Evolutionary conservation across 345 rosid genomes (phyloP).

Genomic region (Litchi chinensis): DNA sequence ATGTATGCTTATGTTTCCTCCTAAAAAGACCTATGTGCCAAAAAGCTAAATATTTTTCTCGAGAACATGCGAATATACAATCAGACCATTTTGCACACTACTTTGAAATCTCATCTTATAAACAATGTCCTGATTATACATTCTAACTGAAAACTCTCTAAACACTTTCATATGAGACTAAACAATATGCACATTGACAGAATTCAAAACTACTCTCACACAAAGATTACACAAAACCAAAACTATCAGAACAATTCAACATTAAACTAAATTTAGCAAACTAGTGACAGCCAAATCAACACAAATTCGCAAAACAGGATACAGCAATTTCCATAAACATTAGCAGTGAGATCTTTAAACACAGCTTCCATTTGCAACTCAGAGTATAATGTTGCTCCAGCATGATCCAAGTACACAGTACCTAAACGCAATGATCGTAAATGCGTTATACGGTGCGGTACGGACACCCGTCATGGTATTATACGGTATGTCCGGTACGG

Average conservation of each 20-base stretch:
- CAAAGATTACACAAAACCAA: neutral
- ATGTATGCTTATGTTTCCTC: neutral
- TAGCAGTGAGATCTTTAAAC: slow-evolving; percentile 53
- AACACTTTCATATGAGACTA: neutral
- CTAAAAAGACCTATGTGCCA: neutral
- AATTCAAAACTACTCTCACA: neutral
- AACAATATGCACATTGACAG: neutral
- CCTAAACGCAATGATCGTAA: no score
- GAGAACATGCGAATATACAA: neutral
- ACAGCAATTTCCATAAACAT: slow-evolving; percentile 27
- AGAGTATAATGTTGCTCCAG: slow-evolving; percentile 94
- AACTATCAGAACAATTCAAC: neutral
- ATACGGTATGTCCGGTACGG: no score
- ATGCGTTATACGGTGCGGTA: no score
- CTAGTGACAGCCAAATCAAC: neutral
- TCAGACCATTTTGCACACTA: neutral
- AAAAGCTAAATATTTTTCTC: neutral
- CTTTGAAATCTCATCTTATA: neutral
- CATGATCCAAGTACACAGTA: slow-evolving; percentile 88
- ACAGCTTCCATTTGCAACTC: slow-evolving; percentile 89
- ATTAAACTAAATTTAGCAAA: neutral
- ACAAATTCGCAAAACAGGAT: slow-evolving; percentile 43
- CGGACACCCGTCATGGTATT: no score
- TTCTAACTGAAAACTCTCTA: neutral
- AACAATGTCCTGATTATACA: neutral